Percentiles rank a stretch among this genome's conserved stretches.
These are phyloP conservation scores for Podaxis rugospora DNA, from an alignment of 768 basidiomycete species.

Conservation along the genomic window DNA sequence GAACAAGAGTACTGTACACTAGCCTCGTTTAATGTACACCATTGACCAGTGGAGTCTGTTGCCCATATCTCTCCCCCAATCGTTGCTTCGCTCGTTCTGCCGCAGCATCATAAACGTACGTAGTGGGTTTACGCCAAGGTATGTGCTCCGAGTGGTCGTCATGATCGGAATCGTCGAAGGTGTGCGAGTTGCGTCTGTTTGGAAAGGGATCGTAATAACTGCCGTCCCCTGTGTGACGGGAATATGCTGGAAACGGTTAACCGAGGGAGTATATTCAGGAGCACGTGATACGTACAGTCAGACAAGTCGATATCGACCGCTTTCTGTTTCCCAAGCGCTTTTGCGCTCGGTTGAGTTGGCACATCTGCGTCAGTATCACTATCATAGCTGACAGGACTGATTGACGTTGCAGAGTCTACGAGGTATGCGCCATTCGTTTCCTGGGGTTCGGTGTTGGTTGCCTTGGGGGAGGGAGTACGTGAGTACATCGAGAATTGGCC, in stretches of 20 bases:
- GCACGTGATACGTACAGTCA: constrained; percentile 36
- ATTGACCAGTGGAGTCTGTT: constrained; percentile 9
- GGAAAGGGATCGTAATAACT: neutral
- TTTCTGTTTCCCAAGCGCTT: constrained; percentile 83
- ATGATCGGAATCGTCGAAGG: constrained; percentile 9
- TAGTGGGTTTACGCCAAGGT: constrained; percentile 44
- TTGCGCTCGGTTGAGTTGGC: constrained; percentile 70
- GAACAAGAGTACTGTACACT: constrained; percentile 13
- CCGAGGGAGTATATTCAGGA: neutral
- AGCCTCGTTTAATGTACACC: constrained; percentile 12
- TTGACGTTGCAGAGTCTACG: neutral
- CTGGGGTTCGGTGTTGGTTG: constrained; percentile 19
- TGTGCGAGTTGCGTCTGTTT: constrained; percentile 1
- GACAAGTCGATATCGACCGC: constrained; percentile 43
- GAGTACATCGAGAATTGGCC: constrained; percentile 42
- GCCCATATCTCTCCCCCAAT: constrained; percentile 37
- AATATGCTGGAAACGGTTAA: neutral
- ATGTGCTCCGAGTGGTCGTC: constrained; percentile 21
- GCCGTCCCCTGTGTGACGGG: neutral
- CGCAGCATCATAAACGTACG: constrained; percentile 90
- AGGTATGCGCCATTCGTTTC: constrained; percentile 6
- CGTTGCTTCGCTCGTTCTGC: constrained; percentile 72
- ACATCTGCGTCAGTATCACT: constrained; percentile 24
- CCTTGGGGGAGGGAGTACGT: constrained; percentile 69
- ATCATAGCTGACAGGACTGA: neutral